Conservation (phyloP, 176 grass and related monocot genomes). For the Chloris gayana region DNA sequence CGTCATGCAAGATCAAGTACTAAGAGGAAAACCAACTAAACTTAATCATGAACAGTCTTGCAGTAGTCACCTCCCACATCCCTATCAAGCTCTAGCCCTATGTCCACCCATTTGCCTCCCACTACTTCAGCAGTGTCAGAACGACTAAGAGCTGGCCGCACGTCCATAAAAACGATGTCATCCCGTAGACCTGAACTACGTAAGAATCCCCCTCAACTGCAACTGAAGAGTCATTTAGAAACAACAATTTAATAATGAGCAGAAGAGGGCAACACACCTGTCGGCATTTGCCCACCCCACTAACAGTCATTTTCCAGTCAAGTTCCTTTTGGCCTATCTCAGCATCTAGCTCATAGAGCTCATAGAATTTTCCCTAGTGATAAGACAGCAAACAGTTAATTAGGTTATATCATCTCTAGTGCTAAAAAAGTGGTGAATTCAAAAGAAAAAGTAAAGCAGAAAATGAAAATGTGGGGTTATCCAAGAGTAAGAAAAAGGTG, state of each 20-base stretch:
- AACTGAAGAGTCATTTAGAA: conserved; percentile 21
- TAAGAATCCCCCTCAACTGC: too few species aligned
- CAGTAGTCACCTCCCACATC: background rate
- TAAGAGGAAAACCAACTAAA: background rate
- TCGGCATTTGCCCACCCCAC: conserved; percentile 92
- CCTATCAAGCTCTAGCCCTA: background rate
- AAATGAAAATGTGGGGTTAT: background rate
- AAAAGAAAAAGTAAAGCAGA: background rate
- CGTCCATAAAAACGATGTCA: too few species aligned
- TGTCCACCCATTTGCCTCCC: background rate
- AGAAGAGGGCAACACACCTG: conserved; percentile 58
- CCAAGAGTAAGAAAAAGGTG: conserved; percentile 18
- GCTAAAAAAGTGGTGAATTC: background rate
- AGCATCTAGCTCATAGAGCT: conserved; percentile 96
- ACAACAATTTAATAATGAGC: conserved; percentile 30
- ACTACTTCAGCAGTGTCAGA: background rate
- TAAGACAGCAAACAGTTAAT: conserved; percentile 23
- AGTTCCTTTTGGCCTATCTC: conserved; percentile 90
- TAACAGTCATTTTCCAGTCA: conserved; percentile 98
- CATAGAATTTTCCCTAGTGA: conserved; percentile 91
- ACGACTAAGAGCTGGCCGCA: too few species aligned
- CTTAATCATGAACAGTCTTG: background rate
- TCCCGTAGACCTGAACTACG: too few species aligned
- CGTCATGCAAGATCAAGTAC: conserved; percentile 9
- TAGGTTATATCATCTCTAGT: conserved; percentile 18